Evolutionary conservation across 345 rosid genomes (phyloP).

Genomic region (Eucalyptus coolabah): DNA sequence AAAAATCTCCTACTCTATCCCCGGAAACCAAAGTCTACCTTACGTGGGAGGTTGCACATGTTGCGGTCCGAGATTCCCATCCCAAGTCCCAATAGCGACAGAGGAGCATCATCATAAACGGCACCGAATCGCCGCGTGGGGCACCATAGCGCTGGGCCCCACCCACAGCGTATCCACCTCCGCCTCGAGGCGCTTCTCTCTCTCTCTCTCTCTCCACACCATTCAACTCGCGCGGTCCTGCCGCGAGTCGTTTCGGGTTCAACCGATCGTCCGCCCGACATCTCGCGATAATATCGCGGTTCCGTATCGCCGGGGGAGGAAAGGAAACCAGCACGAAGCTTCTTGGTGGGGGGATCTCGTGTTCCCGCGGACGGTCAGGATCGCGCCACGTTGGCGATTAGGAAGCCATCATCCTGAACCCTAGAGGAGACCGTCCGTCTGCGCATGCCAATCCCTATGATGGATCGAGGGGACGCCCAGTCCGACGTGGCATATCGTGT

Average conservation of each 20-base stretch:
- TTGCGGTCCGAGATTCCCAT: background rate
- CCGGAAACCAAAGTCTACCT: background rate
- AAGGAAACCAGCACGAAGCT: constrained; percentile 17
- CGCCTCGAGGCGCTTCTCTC: background rate
- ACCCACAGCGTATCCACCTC: background rate
- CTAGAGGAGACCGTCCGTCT: background rate
- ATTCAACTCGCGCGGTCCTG: background rate
- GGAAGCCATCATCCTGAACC: background rate
- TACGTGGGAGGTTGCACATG: background rate
- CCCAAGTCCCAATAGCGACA: background rate
- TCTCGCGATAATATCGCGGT: background rate
- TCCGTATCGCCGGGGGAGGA: background rate
- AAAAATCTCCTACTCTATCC: background rate
- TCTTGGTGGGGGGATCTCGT: background rate
- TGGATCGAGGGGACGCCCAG: background rate
- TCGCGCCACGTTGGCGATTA: background rate
- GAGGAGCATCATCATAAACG: constrained; percentile 3
- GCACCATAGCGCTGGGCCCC: background rate
- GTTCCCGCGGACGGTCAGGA: background rate
- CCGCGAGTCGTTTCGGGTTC: background rate
- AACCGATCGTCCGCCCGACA: background rate
- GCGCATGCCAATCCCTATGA: background rate
- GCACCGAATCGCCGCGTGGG: constrained; percentile 61
- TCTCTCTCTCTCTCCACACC: background rate
- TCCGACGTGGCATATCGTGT: background rate